Conservation (phyloP, 139 green algal species). For the Chlorella sp. region DNA sequence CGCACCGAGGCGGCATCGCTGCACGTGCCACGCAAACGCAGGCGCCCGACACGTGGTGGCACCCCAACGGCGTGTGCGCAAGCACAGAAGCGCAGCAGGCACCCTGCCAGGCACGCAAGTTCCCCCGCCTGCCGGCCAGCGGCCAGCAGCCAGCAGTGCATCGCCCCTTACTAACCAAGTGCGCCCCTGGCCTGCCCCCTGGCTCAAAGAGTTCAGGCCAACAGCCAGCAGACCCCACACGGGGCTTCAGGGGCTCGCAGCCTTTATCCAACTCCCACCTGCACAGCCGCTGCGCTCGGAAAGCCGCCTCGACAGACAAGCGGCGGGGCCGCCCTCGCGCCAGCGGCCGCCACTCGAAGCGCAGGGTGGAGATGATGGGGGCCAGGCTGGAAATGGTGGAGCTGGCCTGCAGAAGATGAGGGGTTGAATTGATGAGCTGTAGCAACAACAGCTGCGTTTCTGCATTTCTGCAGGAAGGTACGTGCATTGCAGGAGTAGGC, state of each 20-base stretch:
- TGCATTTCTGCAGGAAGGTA: too few relatives aligned
- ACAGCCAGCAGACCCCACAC: not conserved
- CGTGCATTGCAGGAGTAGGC: too few relatives aligned
- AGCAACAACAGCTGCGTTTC: too few relatives aligned
- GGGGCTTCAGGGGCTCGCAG: too few relatives aligned
- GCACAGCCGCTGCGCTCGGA: slow-evolving; percentile 6
- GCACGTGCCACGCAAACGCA: too few relatives aligned
- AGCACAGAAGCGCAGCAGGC: not conserved
- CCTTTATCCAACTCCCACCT: not conserved
- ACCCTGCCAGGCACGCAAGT: not conserved
- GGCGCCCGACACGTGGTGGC: too few relatives aligned
- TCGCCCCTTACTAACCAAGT: too few relatives aligned
- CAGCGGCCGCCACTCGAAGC: slow-evolving; percentile 14
- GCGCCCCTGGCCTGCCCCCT: too few relatives aligned
- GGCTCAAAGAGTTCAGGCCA: not conserved
- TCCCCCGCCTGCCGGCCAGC: not conserved
- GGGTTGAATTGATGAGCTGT: too few relatives aligned
- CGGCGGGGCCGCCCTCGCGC: not conserved
- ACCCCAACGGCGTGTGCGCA: not conserved
- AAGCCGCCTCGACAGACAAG: not conserved
- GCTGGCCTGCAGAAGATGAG: not conserved
- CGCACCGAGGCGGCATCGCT: too few relatives aligned
- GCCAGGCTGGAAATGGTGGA: not conserved
- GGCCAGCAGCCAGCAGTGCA: too few relatives aligned
- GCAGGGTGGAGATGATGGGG: not conserved